Evolutionary conservation across 2,329 filamentous ascomycete species (phyloP).

Genomic region (Aspergillus fijiensis): DNA sequence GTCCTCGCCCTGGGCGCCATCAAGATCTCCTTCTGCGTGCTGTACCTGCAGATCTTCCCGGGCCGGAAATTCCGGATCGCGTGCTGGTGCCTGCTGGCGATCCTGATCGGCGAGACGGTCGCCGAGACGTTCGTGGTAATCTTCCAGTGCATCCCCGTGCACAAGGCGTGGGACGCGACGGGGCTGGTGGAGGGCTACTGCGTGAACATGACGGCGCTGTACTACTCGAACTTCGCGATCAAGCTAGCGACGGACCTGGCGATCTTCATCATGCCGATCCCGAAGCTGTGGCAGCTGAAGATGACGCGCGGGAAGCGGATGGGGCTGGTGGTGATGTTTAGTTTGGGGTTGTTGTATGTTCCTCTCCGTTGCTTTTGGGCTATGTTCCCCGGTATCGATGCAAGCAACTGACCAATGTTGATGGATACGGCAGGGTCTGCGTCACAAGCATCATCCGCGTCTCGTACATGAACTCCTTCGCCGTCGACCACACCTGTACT

Average conservation of each 20-base stretch:
- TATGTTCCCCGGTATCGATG: no score
- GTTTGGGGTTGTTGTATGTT: constrained; percentile 20
- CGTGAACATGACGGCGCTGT: constrained; percentile 16
- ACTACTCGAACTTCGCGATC: constrained; percentile 20
- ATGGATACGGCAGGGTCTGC: constrained; percentile 11
- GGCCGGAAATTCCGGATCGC: constrained; percentile 16
- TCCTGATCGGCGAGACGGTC: constrained; percentile 63
- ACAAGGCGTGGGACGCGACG: constrained; percentile 21
- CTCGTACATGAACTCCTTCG: constrained; percentile 20
- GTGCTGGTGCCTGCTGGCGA: constrained; percentile 16
- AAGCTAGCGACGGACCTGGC: constrained; percentile 20
- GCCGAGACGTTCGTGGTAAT: constrained; percentile 67
- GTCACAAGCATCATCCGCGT: constrained; percentile 23
- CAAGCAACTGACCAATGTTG: background rate
- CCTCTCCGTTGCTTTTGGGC: no score
- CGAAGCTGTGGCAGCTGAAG: constrained; percentile 16
- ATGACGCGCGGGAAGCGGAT: constrained; percentile 18
- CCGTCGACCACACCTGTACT: constrained; percentile 21
- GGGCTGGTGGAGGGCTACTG: constrained; percentile 15
- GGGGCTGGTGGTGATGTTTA: constrained; percentile 22
- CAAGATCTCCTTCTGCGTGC: constrained; percentile 26
- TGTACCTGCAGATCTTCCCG: constrained; percentile 26
- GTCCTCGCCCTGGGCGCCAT: constrained; percentile 34
- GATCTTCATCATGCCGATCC: constrained; percentile 20
- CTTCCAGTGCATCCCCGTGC: constrained; percentile 22